These are phyloP conservation scores for Byssoonygena ceratinophila DNA, from an alignment of 2,329 filamentous ascomycete species.

Conservation along the genomic window DNA sequence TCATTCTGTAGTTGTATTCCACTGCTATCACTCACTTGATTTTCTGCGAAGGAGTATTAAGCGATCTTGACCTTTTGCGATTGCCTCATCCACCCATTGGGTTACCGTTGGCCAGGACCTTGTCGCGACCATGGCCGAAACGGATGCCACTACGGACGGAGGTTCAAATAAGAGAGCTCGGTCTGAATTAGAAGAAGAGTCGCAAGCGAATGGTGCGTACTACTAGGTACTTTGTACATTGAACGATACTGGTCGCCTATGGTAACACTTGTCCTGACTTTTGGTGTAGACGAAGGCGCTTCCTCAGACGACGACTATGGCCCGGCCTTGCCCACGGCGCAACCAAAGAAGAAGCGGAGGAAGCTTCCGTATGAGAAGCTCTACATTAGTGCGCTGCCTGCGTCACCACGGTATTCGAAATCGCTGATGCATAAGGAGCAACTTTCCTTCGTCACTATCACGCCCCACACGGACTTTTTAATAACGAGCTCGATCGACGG, in stretches of 20 bases:
- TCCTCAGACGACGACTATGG: conserved; percentile 91
- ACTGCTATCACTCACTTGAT: too few relatives aligned
- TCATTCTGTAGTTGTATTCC: too few relatives aligned
- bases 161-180: conserved; percentile 47
- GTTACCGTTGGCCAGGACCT: not conserved
- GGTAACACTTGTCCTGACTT: not conserved
- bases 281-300: conserved; percentile 38
- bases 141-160: conserved; percentile 20
- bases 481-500: conserved; percentile 91
- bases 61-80: too few relatives aligned
- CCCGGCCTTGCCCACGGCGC: conserved; percentile 72
- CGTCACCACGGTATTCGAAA: conserved; percentile 73
- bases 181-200: conserved; percentile 44
- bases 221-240: conserved; percentile 20
- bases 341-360: conserved; percentile 80
- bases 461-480: conserved; percentile 83
- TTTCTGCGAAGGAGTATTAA: too few relatives aligned
- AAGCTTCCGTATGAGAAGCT: conserved; percentile 90
- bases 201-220: conserved; percentile 13
- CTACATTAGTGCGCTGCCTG: conserved; percentile 80
- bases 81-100: too few relatives aligned
- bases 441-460: conserved; percentile 75
- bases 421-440: conserved; percentile 99
- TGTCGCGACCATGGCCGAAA: conserved; percentile 23
- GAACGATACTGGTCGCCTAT: not conserved